Percentiles rank a stretch among this genome's conserved stretches.
These are phyloP conservation scores for Penstemon barbatus DNA, from an alignment of 257 asterid species.

Conservation along the genomic window DNA sequence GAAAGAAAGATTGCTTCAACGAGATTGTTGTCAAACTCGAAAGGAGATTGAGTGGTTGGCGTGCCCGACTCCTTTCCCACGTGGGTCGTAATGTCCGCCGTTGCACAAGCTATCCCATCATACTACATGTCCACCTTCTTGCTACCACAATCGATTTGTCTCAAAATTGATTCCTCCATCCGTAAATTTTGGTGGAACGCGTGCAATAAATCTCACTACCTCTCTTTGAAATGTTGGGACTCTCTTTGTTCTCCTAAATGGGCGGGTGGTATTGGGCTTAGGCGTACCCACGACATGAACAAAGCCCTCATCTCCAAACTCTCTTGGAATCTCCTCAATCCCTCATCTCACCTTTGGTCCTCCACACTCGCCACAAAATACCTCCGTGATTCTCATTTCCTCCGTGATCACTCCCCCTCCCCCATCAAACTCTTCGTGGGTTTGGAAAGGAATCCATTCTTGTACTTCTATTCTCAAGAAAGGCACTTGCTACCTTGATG, in stretches of 20 bases:
- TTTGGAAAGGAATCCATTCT: no score
- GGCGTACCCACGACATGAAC: background rate
- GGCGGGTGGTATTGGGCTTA: background rate
- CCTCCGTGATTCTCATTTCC: no score
- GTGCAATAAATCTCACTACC: background rate
- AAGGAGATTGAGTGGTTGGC: background rate
- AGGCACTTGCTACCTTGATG: no score
- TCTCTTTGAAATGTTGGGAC: background rate
- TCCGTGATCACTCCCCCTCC: no score
- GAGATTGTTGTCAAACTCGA: background rate
- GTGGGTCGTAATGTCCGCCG: background rate
- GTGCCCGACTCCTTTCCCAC: background rate
- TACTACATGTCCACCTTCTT: background rate
- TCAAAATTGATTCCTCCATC: background rate
- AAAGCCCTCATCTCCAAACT: no score
- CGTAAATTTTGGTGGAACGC: background rate
- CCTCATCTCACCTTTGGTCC: no score
- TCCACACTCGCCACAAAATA: no score
- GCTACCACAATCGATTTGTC: background rate
- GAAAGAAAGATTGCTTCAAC: background rate
- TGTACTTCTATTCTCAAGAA: no score
- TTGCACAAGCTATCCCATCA: background rate
- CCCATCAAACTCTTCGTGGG: no score
- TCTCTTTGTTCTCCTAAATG: background rate
- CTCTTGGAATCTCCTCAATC: no score